Base-by-base conservation (phyloP, 2,329 filamentous ascomycete species). In the Rhinocladiella similis region DNA sequence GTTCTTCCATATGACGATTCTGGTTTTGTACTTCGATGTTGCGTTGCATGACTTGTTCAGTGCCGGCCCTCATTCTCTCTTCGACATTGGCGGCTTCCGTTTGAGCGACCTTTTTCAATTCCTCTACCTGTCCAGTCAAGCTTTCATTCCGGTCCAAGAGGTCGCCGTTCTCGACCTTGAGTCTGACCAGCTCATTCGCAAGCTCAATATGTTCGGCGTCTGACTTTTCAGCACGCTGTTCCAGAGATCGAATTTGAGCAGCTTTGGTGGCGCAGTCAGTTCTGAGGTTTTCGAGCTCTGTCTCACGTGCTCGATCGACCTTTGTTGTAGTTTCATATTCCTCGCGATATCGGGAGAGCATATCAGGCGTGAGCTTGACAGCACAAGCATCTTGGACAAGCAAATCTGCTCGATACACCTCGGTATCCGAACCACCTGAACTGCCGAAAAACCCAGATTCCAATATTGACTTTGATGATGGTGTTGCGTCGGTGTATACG, bases 391-490 rank as follows among this genome's bases (percentile, higher is more conserved):
- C 94, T 58, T 89, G 88, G 13, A 99, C 90, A 59, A 99, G 84
- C 66, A 94, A 86, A 70, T 99, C 94, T 14, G 94, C 94, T 48
- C 92, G 87, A 71, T 99, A 99, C 5, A 99, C 85, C 70, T 97
- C 94, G 73, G 96, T 97, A 70, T 99, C 94, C 12, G 91, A 83
- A 63, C 86, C 86, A 33, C 90, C 91, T 20, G 91, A 93, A 70
- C 88, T 93, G 58, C 94, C 94, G 68, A 99, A 99, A 79, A 99
- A 99, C 13, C 94, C 94, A 42, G 91, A 96, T 72, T 99, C 94
- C 1, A 97, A 83, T 47, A 99, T 88, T 14, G 91, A 96, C 49
- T 87, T 91, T n/a, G 91, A 87, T 2, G 91, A 96, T 0, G 94
- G 94, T 6, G 91, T 84, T 66, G 91, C 89, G 73, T 99, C 94